These are phyloP conservation scores for Fusarium nanum DNA, from an alignment of 2,329 filamentous ascomycete species.

Conservation along the genomic window DNA sequence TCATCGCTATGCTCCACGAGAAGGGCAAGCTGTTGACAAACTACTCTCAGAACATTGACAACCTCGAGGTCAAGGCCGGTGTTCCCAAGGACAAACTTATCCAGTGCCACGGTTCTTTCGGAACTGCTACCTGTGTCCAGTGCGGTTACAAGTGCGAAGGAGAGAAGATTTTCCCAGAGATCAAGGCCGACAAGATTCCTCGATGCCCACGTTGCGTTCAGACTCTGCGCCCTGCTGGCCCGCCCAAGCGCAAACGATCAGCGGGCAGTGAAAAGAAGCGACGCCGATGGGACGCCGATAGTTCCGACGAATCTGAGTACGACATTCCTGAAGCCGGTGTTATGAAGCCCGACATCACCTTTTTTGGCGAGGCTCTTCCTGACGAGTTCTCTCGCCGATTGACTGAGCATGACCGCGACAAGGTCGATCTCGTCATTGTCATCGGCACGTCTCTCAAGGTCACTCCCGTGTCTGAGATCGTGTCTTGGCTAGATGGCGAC, in stretches of 20 bases:
- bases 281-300: conserved; percentile 53
- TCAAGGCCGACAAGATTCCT: conserved; percentile 80
- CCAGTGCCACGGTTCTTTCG: conserved; percentile 97
- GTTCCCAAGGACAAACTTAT: conserved; percentile 85
- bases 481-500: conserved; percentile 79
- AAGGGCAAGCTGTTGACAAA: conserved; percentile 92
- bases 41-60: conserved; percentile 99
- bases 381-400: conserved; percentile 84
- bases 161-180: conserved; percentile 81
- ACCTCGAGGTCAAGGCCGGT: conserved; percentile 88
- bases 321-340: conserved; percentile 76
- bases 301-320: conserved; percentile 61
- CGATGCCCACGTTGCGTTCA: conserved; percentile 78
- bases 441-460: conserved; percentile 98
- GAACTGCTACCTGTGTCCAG: conserved; percentile 87
- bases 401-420: conserved; percentile 81
- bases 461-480: conserved; percentile 92
- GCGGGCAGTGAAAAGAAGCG: conserved; percentile 57
- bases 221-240: conserved; percentile 55
- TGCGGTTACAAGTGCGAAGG: conserved; percentile 81
- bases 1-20: conserved; percentile 89
- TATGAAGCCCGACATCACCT: conserved; percentile 98
- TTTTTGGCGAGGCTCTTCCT: conserved; percentile 93
- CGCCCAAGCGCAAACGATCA: conserved; percentile 56
- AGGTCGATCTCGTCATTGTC: conserved; percentile 90